A percentile compares a stretch with the other conserved stretches of the same genome.
These are phyloP conservation scores for Firmiana major DNA, from an alignment of 345 rosid species.

Conservation along the genomic window DNA sequence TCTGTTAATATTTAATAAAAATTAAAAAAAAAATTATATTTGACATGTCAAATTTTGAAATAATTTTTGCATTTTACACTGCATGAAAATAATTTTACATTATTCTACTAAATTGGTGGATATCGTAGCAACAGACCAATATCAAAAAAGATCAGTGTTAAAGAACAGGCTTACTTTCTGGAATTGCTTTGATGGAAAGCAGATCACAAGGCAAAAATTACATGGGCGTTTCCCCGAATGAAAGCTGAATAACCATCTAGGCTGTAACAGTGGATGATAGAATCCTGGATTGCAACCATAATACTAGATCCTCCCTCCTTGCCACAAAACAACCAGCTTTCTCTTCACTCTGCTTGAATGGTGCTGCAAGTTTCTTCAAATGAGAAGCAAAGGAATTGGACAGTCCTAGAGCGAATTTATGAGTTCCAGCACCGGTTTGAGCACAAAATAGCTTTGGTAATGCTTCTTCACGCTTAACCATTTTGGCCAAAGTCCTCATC, in stretches of 20 bases:
- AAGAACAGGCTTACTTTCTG: too few relatives aligned
- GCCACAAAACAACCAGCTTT: conserved; percentile 73
- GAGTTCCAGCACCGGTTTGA: conserved; percentile 80
- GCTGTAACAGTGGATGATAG: conserved; percentile 30
- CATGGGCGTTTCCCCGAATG: neutral
- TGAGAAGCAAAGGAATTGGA: conserved; percentile 72
- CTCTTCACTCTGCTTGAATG: conserved; percentile 64
- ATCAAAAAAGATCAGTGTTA: too few relatives aligned
- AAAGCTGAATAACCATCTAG: conserved; percentile 11
- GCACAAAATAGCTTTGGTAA: conserved; percentile 74
- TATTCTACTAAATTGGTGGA: too few relatives aligned
- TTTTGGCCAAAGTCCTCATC: conserved; percentile 65
- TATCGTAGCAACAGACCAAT: too few relatives aligned
- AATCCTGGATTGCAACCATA: conserved; percentile 63
- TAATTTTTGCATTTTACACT: too few relatives aligned
- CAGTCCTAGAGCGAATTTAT: conserved; percentile 75
- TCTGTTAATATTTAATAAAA: too few relatives aligned
- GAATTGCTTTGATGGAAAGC: too few relatives aligned
- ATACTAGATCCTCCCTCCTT: conserved; percentile 62
- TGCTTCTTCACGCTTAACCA: conserved; percentile 55
- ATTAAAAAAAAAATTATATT: too few relatives aligned
- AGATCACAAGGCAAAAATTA: too few relatives aligned
- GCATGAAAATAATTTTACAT: too few relatives aligned
- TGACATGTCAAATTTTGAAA: too few relatives aligned
- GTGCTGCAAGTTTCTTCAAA: conserved; percentile 57